phyloP scores from a whole-genome alignment of 1,139 yeast genomes.

The Pichia sp. region DNA sequence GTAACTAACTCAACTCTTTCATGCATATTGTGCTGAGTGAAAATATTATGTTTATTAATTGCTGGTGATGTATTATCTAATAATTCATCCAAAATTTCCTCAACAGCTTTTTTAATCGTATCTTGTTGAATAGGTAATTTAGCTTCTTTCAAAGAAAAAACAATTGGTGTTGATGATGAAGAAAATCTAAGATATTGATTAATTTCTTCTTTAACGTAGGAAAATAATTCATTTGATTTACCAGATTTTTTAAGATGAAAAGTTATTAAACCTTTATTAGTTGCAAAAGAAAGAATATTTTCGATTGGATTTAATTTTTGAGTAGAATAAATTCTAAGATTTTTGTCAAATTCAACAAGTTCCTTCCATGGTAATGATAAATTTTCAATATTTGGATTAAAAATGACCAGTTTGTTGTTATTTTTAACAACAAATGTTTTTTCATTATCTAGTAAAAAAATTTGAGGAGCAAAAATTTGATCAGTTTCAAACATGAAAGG shows the following conservation, averaged over 20 bases:
- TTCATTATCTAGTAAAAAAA: slow-evolving; percentile 1
- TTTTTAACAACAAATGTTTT: slow-evolving; percentile 1
- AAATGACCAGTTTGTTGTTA: slow-evolving; percentile 5
- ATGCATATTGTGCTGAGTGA: slow-evolving; percentile 36
- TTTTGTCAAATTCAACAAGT: slow-evolving; percentile 5
- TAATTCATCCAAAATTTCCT: slow-evolving; percentile 48
- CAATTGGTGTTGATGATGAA: slow-evolving; percentile 43
- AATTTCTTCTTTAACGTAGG: slow-evolving; percentile 48
- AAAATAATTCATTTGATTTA: not conserved
- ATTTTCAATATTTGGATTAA: not conserved
- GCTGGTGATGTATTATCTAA: slow-evolving; percentile 27
- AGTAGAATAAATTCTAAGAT: slow-evolving; percentile 3
- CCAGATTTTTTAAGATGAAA: slow-evolving; percentile 36
- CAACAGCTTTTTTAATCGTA: slow-evolving; percentile 45
- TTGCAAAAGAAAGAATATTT: slow-evolving; percentile 33
- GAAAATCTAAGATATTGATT: slow-evolving; percentile 75
- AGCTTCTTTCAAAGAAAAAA: slow-evolving; percentile 43
- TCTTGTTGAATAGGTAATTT: slow-evolving; percentile 30
- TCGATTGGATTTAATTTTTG: slow-evolving; percentile 37
- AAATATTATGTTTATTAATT: slow-evolving; percentile 26
- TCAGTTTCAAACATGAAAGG: not conserved
- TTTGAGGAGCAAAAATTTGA: not conserved
- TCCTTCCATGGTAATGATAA: slow-evolving; percentile 8
- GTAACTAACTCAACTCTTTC: slow-evolving; percentile 36
- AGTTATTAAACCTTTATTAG: slow-evolving; percentile 60